Evolutionary conservation across 768 basidiomycete species (phyloP), one percentile per base, ranked within the genome.

Genomic region (Chalciporus chontae): DNA sequence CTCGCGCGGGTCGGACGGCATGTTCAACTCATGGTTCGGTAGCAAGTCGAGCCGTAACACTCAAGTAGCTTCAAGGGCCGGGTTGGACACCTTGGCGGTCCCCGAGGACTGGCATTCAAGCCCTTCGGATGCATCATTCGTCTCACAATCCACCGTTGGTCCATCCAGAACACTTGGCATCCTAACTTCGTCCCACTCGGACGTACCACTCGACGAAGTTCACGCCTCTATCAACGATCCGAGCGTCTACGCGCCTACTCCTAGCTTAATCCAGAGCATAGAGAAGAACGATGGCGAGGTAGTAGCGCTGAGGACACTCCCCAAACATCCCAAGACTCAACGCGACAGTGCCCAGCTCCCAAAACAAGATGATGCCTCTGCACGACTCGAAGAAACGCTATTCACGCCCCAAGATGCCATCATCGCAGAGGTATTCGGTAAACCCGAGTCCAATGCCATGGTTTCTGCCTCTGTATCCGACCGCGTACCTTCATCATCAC

Each of bases 381-480:
- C 38, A 4, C 52, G 34, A 7, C 49, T 48, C 11, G 21, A 53
- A 41, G 36, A 21, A 13, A 37, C 47, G n/a, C 46, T 58, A 11
- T 65, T 63, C 58, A 84, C 84, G 1, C 83, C 83, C 26, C 85
- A 87, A 57, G 85, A 87, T 64, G 74, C 73, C 18, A 65, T 82
- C 43, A 64, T 87, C n/a, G 75, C 79, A 26, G 77, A 78, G 47
- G 69, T 61, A 45, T 46, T 64, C 17, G 50, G 59, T 39, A 56
- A 43, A 15, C 18, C 48, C n/a, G 43, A 14, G 15, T n/a, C 26
- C 51, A 62, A 45, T 34, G 46, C 9, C 29, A 13, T 9, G 10
- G 10, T 39, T 27, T 52, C 54, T 8, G 32, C 36, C 26, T 46
- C 52, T 9, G 36, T 38, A 36, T 24, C 48, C 3, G 47, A 60